Evolutionary conservation across 2,329 filamentous ascomycete species (phyloP), one percentile per base, ranked within the genome.

Genomic region (Calcarisporium arbuscula): DNA sequence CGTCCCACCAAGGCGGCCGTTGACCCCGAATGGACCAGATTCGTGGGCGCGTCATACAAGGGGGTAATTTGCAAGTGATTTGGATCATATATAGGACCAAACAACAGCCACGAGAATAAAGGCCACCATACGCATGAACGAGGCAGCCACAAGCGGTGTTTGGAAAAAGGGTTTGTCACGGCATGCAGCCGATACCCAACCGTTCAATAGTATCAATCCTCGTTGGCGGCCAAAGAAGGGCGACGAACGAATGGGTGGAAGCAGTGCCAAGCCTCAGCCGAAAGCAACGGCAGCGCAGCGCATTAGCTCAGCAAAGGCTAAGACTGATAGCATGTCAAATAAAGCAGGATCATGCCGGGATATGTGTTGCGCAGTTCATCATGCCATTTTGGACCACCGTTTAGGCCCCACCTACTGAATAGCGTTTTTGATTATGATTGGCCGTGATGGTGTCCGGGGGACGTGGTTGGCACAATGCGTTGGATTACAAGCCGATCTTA

Each of bases 401-500:
- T 31, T 40, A 14, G n/a, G 35, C 38, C 20, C 6, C 30, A 15
- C 27, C 20, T 21, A 15, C 34, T 27, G 41, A 44, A 28, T 33
- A 41, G 20, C 41, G 22, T 27, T 26, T 32, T 22, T 44, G 10
- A 36, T 44, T 11, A 39, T 35, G 30, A 34, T 19, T 18, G 27
- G 32, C 38, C 17, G 28, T 42, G 15, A 31, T 35, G 16, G 34
- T 28, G 44, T 14, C 9, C 16, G 1, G 30, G 36, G 5, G 38
- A 44, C 9, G 31, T 38, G 10, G 31, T 35, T 2, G 43, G 33
- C 19, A 39, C 1, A 5, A 28, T 1, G 31, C 27, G 4, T 15
- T 16, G n/a, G 2, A 29, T 44, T 20, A 43, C 43, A 9, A 47
- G 28, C 19, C 32, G 20, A 3, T 29, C 38, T 6, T 44, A 43